A percentile compares a stretch with the other conserved stretches of the same genome.
Conservation (phyloP, 805 yeast species). For the Cyberlindnera samutprakarnensis region DNA sequence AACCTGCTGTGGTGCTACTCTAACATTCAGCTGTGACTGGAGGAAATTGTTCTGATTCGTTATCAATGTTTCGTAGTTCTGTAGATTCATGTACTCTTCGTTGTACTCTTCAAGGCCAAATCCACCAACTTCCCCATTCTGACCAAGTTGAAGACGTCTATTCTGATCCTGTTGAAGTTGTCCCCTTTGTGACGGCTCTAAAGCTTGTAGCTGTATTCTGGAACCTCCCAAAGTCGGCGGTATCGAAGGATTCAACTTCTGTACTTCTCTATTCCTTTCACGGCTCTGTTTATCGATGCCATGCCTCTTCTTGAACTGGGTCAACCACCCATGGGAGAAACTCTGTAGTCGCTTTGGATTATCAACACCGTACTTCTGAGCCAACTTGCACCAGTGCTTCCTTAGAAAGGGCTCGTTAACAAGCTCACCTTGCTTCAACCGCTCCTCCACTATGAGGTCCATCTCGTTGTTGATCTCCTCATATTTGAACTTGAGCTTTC, state of each 20-base stretch:
- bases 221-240: too few species aligned
- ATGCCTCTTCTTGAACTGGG: constrained; percentile 53
- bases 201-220: too few species aligned
- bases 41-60: constrained; percentile 1
- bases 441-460: constrained; percentile 43
- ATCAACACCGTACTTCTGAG: constrained; percentile 48
- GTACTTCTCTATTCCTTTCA: background rate
- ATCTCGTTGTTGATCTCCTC: constrained; percentile 51
- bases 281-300: constrained; percentile 29
- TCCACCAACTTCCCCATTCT: background rate
- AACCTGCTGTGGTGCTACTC: too few species aligned
- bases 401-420: constrained; percentile 49
- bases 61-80: constrained; percentile 3
- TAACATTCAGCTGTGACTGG: background rate
- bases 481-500: constrained; percentile 47
- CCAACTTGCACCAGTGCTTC: constrained; percentile 49
- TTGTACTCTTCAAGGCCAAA: constrained; percentile 2
- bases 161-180: constrained; percentile 1
- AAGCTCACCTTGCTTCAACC: constrained; percentile 35
- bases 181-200: too few species aligned
- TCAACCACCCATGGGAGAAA: constrained; percentile 58
- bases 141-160: constrained; percentile 1
- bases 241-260: too few species aligned
- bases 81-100: constrained; percentile 4
- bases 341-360: constrained; percentile 50